Conservation (phyloP, 305 asterid genomes). For the Rubia occidens region DNA sequence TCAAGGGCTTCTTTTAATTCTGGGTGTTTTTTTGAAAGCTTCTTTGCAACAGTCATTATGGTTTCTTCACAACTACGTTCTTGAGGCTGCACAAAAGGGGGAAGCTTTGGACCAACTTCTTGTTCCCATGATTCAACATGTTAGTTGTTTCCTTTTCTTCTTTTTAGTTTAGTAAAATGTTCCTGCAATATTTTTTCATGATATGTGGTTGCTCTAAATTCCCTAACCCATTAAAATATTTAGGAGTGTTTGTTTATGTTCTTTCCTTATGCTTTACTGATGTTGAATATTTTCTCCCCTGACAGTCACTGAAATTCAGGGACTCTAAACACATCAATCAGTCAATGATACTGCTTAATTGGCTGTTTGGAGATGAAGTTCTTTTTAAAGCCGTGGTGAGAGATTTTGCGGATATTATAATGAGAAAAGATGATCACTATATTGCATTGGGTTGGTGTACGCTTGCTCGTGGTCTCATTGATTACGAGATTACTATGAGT, state of each 20-base stretch:
- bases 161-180: not conserved
- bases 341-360: conserved; percentile 61
- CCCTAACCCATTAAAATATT: not conserved
- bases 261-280: too few species aligned
- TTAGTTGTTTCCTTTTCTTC: conserved; percentile 13
- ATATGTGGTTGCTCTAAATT: not conserved
- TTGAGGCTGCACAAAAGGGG: conserved; percentile 49
- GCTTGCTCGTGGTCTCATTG: conserved; percentile 61
- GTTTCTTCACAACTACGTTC: conserved; percentile 75
- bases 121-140: conserved; percentile 83
- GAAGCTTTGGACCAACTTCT: conserved; percentile 66
- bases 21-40: conserved; percentile 30
- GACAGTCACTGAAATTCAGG: conserved; percentile 45
- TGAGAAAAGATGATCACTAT: conserved; percentile 60
- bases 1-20: not conserved
- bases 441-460: conserved; percentile 82
- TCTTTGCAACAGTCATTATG: conserved; percentile 76
- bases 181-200: not conserved
- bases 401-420: conserved; percentile 40
- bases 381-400: conserved; percentile 40
- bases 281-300: not conserved
- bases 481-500: conserved; percentile 35
- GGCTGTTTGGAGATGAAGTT: conserved; percentile 73
- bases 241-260: not conserved
- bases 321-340: conserved; percentile 48